Percentiles rank a stretch among this genome's conserved stretches.
Conservation (phyloP, 768 basidiomycete genomes). For the Phylloporus arenicola region DNA sequence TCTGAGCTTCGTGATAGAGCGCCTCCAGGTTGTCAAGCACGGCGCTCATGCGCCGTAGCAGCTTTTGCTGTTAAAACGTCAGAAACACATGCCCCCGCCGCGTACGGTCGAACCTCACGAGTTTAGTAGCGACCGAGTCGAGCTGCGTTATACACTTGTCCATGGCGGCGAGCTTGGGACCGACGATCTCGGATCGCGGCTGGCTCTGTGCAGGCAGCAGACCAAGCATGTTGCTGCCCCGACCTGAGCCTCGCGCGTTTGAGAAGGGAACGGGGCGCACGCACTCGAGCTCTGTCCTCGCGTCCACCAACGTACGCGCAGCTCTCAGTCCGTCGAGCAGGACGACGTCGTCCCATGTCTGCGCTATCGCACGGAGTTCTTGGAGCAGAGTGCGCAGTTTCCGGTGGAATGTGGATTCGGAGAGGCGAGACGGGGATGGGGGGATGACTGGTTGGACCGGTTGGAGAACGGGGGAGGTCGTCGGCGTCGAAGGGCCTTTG, state of each 20-base stretch:
- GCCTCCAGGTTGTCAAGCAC: constrained; percentile 62
- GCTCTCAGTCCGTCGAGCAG: constrained; percentile 74
- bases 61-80: constrained; percentile 48
- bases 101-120: constrained; percentile 43
- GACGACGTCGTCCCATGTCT: constrained; percentile 83
- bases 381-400: constrained; percentile 64
- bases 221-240: constrained; percentile 56
- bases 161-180: constrained; percentile 63
- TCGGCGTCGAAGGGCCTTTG: constrained; percentile 72
- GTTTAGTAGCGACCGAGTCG: constrained; percentile 53
- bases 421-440: constrained; percentile 36
- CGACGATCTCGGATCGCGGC: constrained; percentile 56
- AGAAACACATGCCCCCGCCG: neutral
- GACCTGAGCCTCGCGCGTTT: neutral
- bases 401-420: constrained; percentile 78
- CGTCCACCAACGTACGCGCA: constrained; percentile 64
- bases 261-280: constrained; percentile 23
- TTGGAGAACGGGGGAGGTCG: constrained; percentile 54
- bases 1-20: constrained; percentile 64
- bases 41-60: constrained; percentile 60
- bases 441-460: constrained; percentile 34
- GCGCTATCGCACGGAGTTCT: constrained; percentile 56
- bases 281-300: constrained; percentile 82
- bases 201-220: constrained; percentile 45
- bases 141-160: constrained; percentile 58